phyloP scores from a whole-genome alignment of 169 alveolate genomes.

The Plasmodium sp. region DNA sequence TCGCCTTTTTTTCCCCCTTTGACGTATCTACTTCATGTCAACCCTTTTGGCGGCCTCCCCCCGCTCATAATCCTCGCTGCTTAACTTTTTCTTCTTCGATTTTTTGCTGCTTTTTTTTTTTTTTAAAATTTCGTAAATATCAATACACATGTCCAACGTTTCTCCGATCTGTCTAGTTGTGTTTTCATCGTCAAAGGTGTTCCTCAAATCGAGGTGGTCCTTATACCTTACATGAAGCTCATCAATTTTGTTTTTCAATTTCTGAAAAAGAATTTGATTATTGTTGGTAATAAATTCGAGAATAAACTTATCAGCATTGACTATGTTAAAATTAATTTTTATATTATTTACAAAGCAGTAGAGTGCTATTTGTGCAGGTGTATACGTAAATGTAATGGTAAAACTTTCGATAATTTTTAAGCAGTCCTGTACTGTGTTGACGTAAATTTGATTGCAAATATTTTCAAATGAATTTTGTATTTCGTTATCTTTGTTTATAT shows the following conservation, averaged over 20 bases:
- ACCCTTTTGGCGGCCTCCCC: slow-evolving; percentile 29
- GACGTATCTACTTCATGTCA: slow-evolving; percentile 3
- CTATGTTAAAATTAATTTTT: slow-evolving; percentile 50
- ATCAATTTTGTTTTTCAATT: slow-evolving; percentile 48
- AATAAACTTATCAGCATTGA: slow-evolving; percentile 48
- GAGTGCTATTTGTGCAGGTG: slow-evolving; percentile 67
- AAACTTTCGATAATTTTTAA: slow-evolving; percentile 22
- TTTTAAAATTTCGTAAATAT: slow-evolving; percentile 14
- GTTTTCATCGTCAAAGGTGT: slow-evolving; percentile 65
- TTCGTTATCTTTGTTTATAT: slow-evolving; percentile 36
- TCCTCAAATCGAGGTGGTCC: slow-evolving; percentile 48
- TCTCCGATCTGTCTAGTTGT: slow-evolving; percentile 67
- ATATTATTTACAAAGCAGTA: slow-evolving; percentile 64
- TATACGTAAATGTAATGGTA: slow-evolving; percentile 27
- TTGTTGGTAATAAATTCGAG: slow-evolving; percentile 58
- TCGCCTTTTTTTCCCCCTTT: not conserved
- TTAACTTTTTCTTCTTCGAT: slow-evolving; percentile 13
- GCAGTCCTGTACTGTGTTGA: slow-evolving; percentile 28
- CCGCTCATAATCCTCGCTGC: not conserved
- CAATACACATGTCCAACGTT: slow-evolving; percentile 58
- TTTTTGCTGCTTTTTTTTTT: slow-evolving; percentile 13
- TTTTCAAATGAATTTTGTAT: slow-evolving; percentile 40
- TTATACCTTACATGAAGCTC: slow-evolving; percentile 36
- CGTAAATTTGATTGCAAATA: slow-evolving; percentile 22
- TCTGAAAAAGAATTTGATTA: slow-evolving; percentile 71